Evolutionary conservation across 257 asterid species (phyloP).

Genomic region (Coffea eugenioides): DNA sequence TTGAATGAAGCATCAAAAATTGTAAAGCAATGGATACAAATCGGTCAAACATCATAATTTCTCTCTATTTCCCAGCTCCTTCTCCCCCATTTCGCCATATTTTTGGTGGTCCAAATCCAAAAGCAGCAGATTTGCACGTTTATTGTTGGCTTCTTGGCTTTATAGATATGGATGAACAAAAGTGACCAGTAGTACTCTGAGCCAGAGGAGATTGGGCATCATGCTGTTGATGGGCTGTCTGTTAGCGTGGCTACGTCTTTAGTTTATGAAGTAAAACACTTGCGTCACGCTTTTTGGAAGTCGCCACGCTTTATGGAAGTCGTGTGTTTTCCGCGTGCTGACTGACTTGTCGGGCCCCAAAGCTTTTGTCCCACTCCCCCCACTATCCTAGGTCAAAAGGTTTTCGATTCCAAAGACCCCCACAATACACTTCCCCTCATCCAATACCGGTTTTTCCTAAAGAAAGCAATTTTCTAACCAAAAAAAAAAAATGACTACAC

Average conservation of each 20-base stretch:
- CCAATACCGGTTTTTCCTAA: too few species aligned
- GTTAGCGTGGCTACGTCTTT: not conserved
- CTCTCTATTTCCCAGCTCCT: not conserved
- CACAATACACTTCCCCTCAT: not conserved
- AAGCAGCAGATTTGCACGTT: not conserved
- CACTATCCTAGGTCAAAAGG: not conserved
- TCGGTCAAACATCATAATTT: constrained; percentile 1
- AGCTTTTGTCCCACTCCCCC: not conserved
- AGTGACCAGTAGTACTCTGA: too few species aligned
- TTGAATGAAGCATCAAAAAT: constrained; percentile 7
- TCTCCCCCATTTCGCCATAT: not conserved
- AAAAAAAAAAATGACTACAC: too few species aligned
- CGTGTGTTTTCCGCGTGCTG: not conserved
- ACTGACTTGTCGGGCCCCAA: not conserved
- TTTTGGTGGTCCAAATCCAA: not conserved
- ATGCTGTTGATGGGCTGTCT: not conserved
- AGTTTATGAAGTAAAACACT: not conserved
- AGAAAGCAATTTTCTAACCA: too few species aligned
- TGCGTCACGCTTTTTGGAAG: not conserved
- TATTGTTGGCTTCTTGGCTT: too few species aligned
- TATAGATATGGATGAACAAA: not conserved
- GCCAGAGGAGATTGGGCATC: not conserved
- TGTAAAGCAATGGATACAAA: not conserved
- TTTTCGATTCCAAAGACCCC: not conserved
- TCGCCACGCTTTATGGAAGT: not conserved